These are phyloP conservation scores for Phytomonas serpens DNA, from an alignment of 208 protist genomes.

Conservation along the genomic window DNA sequence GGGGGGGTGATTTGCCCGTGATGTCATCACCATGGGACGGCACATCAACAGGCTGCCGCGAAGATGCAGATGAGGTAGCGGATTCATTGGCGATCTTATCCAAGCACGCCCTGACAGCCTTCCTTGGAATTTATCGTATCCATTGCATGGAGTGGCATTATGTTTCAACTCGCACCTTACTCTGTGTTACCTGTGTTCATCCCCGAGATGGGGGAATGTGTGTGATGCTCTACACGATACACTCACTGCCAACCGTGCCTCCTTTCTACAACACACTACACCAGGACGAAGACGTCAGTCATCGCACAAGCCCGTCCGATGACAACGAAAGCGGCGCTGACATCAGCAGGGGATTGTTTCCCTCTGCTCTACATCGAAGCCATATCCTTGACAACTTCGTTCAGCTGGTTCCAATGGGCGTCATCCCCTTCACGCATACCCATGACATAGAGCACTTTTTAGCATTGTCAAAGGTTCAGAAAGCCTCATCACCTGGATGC, in stretches of 20 bases:
- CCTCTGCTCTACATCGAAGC: background rate
- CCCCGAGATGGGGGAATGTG: slow-evolving; percentile 23
- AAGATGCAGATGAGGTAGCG: background rate
- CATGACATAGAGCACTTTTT: background rate
- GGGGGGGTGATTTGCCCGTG: background rate
- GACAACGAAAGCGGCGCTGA: background rate
- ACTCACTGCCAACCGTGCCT: slow-evolving; percentile 29
- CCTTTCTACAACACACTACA: slow-evolving; percentile 31
- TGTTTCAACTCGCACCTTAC: slow-evolving; percentile 47
- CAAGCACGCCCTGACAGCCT: slow-evolving; percentile 39
- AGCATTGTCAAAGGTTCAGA: background rate
- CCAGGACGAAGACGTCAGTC: slow-evolving; percentile 18
- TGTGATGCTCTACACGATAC: slow-evolving; percentile 61
- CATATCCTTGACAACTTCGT: slow-evolving; percentile 13
- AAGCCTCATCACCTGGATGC: background rate
- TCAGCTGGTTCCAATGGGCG: slow-evolving; percentile 35
- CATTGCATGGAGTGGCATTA: slow-evolving; percentile 53
- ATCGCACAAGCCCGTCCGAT: slow-evolving; percentile 5
- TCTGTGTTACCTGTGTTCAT: slow-evolving; percentile 63
- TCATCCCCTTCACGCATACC: slow-evolving; percentile 33
- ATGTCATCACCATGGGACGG: background rate
- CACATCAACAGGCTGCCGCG: background rate
- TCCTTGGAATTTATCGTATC: slow-evolving; percentile 41
- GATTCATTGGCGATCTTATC: slow-evolving; percentile 22
- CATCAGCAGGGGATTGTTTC: background rate